Percentiles rank a stretch among this genome's conserved stretches.
Conservation (phyloP, 805 yeast genomes). For the Kodamaea neixiangensis region DNA sequence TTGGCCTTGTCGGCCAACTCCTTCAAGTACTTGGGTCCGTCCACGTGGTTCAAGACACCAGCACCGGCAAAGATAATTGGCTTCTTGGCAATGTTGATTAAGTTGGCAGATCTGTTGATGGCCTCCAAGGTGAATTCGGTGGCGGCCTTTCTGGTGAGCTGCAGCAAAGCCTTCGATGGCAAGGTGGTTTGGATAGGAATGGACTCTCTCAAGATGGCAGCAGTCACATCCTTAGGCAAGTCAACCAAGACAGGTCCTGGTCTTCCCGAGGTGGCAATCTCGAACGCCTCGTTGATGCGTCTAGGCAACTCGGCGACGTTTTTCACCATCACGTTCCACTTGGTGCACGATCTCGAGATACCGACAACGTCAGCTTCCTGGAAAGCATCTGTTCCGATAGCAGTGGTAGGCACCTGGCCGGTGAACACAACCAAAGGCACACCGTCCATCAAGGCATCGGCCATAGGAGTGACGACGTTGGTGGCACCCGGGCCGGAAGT, state of each 20-base stretch:
- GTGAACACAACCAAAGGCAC: conserved; percentile 95
- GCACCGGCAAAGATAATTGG: conserved; percentile 92
- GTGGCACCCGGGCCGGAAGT: conserved; percentile 99
- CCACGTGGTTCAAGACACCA: conserved; percentile 77
- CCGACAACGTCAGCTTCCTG: conserved; percentile 99
- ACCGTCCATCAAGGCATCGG: conserved; percentile 97
- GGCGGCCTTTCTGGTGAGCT: conserved; percentile 67
- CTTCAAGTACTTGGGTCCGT: conserved; percentile 76
- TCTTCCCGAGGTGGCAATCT: conserved; percentile 92
- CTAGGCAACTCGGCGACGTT: conserved; percentile 91
- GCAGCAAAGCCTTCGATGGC: conserved; percentile 70
- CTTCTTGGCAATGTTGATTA: conserved; percentile 79
- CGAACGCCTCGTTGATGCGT: conserved; percentile 96
- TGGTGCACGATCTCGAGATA: conserved; percentile 94
- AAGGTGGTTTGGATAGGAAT: conserved; percentile 80
- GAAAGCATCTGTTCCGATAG: conserved; percentile 98
- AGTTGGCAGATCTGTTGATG: conserved; percentile 71
- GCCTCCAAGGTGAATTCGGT: conserved; percentile 75
- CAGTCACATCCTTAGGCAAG: conserved; percentile 97
- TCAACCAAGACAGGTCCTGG: conserved; percentile 99
- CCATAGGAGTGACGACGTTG: conserved; percentile 97
- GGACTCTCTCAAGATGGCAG: conserved; percentile 80
- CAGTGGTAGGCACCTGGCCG: conserved; percentile 94
- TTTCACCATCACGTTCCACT: conserved; percentile 99
- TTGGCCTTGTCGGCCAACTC: conserved; percentile 87